Evolutionary conservation across 305 asterid species (phyloP).

Genomic region (Plantago coronopus): DNA sequence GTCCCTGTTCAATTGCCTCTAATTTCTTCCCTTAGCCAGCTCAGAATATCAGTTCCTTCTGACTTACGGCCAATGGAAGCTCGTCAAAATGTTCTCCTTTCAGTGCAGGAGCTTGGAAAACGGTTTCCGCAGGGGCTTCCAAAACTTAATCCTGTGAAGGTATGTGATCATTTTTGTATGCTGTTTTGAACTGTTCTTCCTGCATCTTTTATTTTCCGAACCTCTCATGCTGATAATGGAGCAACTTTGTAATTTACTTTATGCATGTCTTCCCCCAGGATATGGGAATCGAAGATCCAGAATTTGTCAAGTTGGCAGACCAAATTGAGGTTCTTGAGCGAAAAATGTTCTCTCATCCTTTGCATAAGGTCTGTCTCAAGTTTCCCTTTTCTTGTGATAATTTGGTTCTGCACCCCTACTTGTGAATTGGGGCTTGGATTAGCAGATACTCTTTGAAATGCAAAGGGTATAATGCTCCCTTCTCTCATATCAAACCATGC

Average conservation of each 20-base stretch:
- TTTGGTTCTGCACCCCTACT: constrained; percentile 12
- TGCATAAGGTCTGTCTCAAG: constrained; percentile 60
- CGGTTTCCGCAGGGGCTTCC: constrained; percentile 94
- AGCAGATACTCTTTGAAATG: constrained; percentile 13
- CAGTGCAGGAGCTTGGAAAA: constrained; percentile 79
- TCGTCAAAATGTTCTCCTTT: constrained; percentile 77
- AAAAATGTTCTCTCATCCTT: constrained; percentile 67
- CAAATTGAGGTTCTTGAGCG: constrained; percentile 81
- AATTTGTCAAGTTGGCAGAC: constrained; percentile 65
- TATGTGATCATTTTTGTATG: constrained; percentile 30
- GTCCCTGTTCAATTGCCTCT: constrained; percentile 96
- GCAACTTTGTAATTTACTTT: constrained; percentile 10
- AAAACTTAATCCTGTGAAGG: constrained; percentile 89
- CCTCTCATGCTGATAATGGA: too few relatives aligned
- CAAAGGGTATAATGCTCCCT: constrained; percentile 20
- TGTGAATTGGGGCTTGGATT: constrained; percentile 5
- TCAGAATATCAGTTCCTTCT: constrained; percentile 78
- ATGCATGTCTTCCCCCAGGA: constrained; percentile 46
- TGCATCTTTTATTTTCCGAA: not conserved
- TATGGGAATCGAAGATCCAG: constrained; percentile 85
- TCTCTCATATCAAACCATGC: constrained; percentile 26
- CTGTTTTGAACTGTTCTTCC: constrained; percentile 18
- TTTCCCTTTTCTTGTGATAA: constrained; percentile 12
- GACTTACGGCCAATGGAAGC: constrained; percentile 89
- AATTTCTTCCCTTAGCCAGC: constrained; percentile 83